phyloP scores from a whole-genome alignment of 441 rosid species.

The Capsella rubella region DNA sequence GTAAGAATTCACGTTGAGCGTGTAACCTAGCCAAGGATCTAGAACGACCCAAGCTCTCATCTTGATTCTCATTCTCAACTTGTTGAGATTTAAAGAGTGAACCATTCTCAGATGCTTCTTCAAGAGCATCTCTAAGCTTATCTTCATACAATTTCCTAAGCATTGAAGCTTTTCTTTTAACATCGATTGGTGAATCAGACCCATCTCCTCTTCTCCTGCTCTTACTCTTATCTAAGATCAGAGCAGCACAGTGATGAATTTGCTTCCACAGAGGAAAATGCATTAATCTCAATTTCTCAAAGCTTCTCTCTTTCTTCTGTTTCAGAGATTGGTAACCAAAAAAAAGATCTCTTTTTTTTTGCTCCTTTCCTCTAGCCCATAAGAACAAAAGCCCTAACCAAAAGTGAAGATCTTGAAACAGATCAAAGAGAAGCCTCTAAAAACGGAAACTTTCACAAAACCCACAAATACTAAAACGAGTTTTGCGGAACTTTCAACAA shows the following conservation, averaged over 20 bases:
- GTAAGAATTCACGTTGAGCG: constrained; percentile 85
- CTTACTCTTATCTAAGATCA: constrained; percentile 84
- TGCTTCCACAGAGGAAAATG: constrained; percentile 98
- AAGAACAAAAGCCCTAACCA: constrained; percentile 47
- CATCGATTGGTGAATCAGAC: constrained; percentile 62
- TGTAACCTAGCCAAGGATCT: constrained; percentile 91
- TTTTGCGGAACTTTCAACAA: constrained; percentile 34
- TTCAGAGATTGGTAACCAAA: constrained; percentile 29
- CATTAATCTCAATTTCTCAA: constrained; percentile 53
- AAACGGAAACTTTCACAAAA: constrained; percentile 38
- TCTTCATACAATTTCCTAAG: constrained; percentile 73
- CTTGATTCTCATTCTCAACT: constrained; percentile 68
- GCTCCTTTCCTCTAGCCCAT: constrained; percentile 49
- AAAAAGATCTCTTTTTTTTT: constrained; percentile 5
- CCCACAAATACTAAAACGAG: constrained; percentile 36
- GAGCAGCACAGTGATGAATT: constrained; percentile 96
- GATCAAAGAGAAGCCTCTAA: constrained; percentile 53
- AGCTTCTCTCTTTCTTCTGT: not conserved
- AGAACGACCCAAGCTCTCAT: constrained; percentile 75
- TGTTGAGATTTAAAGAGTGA: constrained; percentile 83
- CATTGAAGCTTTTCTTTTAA: constrained; percentile 56
- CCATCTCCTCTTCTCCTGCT: constrained; percentile 73
- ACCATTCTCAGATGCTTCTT: constrained; percentile 94
- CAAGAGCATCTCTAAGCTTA: constrained; percentile 88
- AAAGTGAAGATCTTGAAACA: constrained; percentile 47